Conservation (phyloP, 805 yeast genomes). For the Jamesozyma gamospora region DNA sequence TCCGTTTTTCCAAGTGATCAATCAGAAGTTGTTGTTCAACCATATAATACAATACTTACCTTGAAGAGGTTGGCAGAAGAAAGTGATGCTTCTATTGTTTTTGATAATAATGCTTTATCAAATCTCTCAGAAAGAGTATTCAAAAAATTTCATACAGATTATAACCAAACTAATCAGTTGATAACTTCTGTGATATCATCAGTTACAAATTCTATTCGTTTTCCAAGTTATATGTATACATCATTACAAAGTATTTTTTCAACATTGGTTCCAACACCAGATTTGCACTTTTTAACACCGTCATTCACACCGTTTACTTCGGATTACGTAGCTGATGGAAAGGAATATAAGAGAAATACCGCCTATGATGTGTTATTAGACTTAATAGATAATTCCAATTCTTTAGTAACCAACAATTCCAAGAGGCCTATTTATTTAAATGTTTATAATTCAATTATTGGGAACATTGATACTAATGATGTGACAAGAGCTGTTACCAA, state of each 20-base stretch:
- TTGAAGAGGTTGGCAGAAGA: constrained; percentile 70
- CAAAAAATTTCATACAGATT: constrained; percentile 51
- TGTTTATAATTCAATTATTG: constrained; percentile 61
- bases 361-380: constrained; percentile 82
- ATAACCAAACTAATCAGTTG: constrained; percentile 71
- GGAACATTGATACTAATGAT: constrained; percentile 52
- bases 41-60: constrained; percentile 82
- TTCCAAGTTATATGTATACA: constrained; percentile 85
- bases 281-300: constrained; percentile 63
- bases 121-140: constrained; percentile 58
- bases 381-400: constrained; percentile 63
- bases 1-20: constrained; percentile 75
- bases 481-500: constrained; percentile 56
- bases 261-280: constrained; percentile 77
- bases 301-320: constrained; percentile 70
- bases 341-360: constrained; percentile 50
- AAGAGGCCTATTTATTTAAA: constrained; percentile 51
- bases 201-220: constrained; percentile 77
- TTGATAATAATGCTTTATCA: constrained; percentile 80
- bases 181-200: constrained; percentile 80
- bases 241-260: constrained; percentile 75
- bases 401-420: constrained; percentile 48
- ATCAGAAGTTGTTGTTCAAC: constrained; percentile 96
- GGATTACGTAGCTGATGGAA: constrained; percentile 51
- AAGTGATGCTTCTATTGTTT: constrained; percentile 81